A percentile compares a stretch with the other conserved stretches of the same genome.
phyloP scores from a whole-genome alignment of 2,329 filamentous ascomycete genomes.

The Aspergillus sp. region DNA sequence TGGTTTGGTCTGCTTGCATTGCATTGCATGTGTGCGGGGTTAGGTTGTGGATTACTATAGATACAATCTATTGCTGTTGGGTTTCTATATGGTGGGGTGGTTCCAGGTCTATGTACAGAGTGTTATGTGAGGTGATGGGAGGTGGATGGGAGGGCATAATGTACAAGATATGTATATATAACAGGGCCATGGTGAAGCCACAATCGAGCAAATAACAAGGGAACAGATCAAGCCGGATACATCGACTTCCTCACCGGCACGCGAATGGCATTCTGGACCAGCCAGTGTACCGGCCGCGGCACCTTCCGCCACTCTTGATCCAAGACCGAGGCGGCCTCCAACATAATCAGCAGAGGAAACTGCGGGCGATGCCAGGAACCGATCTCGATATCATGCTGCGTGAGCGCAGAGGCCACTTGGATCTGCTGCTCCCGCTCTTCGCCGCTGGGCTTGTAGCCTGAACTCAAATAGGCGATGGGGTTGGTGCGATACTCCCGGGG shows the following conservation, averaged over 20 bases:
- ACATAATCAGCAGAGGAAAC: constrained; percentile 32
- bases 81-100: neutral
- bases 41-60: constrained; percentile 4
- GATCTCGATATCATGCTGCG: constrained; percentile 32
- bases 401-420: constrained; percentile 27
- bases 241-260: constrained; percentile 28
- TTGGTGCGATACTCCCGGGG: constrained; percentile 30
- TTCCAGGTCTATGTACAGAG: neutral
- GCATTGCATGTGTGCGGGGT: neutral
- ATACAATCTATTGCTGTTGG: constrained; percentile 15
- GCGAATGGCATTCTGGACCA: constrained; percentile 36
- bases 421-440: constrained; percentile 30
- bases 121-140: neutral
- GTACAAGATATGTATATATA: neutral
- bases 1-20: neutral
- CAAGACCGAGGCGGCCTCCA: constrained; percentile 37
- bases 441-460: constrained; percentile 19
- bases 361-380: constrained; percentile 26
- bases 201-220: neutral
- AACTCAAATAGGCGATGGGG: constrained; percentile 29
- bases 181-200: neutral
- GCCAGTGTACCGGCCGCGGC: constrained; percentile 30
- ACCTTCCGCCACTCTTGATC: constrained; percentile 35
- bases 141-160: neutral
- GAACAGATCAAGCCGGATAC: neutral